phyloP scores from a whole-genome alignment of 1,284 basidiomycete genomes.

The Ustilago lituana region DNA sequence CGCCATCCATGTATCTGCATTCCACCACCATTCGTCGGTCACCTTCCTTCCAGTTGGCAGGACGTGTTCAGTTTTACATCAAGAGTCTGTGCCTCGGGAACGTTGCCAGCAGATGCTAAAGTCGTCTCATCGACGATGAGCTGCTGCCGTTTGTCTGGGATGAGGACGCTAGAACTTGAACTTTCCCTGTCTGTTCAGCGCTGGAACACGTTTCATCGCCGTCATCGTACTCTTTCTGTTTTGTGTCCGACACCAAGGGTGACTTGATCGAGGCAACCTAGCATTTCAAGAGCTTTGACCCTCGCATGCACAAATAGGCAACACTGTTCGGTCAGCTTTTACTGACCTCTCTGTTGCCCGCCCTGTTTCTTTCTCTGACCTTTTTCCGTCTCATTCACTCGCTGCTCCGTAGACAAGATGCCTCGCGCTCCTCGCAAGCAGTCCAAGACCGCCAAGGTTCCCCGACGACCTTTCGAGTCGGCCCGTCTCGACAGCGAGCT shows the following conservation, averaged over 20 bases:
- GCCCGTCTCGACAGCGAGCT: conserved; percentile 99
- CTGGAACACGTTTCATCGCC: conserved; percentile 10
- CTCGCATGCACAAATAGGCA: conserved; percentile 52
- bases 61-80: conserved; percentile 35
- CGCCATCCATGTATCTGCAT: no score
- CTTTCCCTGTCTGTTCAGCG: conserved; percentile 33
- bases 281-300: conserved; percentile 54
- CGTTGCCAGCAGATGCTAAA: conserved; percentile 5
- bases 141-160: conserved; percentile 39
- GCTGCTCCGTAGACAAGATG: conserved; percentile 42
- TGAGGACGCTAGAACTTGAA: conserved; percentile 36
- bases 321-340: conserved; percentile 20
- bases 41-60: conserved; percentile 22
- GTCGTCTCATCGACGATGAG: no score
- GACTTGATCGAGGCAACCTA: conserved; percentile 58
- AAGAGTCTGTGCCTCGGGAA: conserved; percentile 54
- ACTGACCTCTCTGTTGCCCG: conserved; percentile 44
- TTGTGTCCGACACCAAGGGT: conserved; percentile 40
- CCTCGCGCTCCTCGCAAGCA: conserved; percentile 65
- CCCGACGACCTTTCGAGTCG: conserved; percentile 95
- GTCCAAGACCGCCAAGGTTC: conserved; percentile 74
- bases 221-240: conserved; percentile 28
- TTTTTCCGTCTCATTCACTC: background rate
- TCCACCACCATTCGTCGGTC: background rate
- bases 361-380: conserved; percentile 33